These are phyloP conservation scores for Tricladium varicosporioides DNA, from an alignment of 2,329 filamentous ascomycete genomes.

Conservation along the genomic window DNA sequence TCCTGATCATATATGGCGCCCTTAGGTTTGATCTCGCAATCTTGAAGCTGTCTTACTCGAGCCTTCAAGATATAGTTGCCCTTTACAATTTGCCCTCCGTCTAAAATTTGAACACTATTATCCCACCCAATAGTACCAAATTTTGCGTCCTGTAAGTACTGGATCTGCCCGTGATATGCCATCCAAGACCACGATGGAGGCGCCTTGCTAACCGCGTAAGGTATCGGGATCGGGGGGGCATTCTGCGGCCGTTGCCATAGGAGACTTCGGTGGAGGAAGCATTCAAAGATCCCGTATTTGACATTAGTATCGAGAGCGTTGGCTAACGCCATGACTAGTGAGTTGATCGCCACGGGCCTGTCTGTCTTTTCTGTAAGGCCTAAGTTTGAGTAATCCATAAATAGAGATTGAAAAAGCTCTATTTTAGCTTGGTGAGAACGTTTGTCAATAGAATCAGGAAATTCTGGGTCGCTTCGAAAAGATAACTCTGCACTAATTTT, in stretches of 20 bases:
- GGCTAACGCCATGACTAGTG: conserved; percentile 2
- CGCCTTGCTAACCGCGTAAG: background rate
- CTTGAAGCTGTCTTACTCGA: conserved; percentile 7
- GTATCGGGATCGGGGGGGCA: no score
- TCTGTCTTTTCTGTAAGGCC: conserved; percentile 1
- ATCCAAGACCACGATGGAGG: background rate
- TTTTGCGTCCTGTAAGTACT: no score
- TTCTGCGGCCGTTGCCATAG: background rate
- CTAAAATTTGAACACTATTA: conserved; percentile 1
- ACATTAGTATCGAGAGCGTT: conserved; percentile 1
- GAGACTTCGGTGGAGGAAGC: background rate
- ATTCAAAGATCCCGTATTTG: conserved; percentile 1
- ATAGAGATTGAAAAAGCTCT: conserved; percentile 5
- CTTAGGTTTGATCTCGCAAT: conserved; percentile 8
- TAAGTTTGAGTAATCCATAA: conserved; percentile 4
- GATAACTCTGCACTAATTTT: conserved; percentile 25
- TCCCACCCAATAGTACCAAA: background rate
- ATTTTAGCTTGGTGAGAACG: background rate
- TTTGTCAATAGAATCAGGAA: background rate
- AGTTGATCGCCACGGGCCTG: conserved; percentile 5
- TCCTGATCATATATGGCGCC: conserved; percentile 1
- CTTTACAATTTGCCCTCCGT: no score
- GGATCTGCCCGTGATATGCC: background rate
- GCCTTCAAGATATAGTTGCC: background rate
- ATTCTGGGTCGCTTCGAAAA: conserved; percentile 7